A percentile compares a stretch with the other conserved stretches of the same genome.
phyloP scores from a whole-genome alignment of 352 stramenopile genomes.

The Vaucheria bursata region DNA sequence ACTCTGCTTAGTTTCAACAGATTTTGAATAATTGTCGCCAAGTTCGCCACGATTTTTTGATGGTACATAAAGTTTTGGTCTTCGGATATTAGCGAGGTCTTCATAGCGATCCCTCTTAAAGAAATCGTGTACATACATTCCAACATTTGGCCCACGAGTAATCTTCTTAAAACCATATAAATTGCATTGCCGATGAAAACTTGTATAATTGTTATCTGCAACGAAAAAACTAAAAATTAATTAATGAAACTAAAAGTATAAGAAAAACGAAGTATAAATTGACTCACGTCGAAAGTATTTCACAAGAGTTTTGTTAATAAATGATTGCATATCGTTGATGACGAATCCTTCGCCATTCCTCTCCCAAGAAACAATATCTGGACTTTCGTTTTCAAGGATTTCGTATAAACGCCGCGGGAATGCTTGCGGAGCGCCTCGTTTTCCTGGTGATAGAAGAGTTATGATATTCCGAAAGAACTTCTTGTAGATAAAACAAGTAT shows the following conservation, averaged over 20 bases:
- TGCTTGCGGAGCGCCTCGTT: conserved; percentile 11
- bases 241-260: background rate
- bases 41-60: too few species aligned
- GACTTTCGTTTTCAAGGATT: conserved; percentile 33
- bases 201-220: conserved; percentile 14
- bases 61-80: too few species aligned
- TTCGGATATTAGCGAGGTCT: too few species aligned
- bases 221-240: conserved; percentile 15
- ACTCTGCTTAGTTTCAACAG: too few species aligned
- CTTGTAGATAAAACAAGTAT: too few species aligned
- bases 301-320: background rate
- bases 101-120: too few species aligned
- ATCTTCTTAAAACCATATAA: conserved; percentile 10
- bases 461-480: too few species aligned
- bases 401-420: conserved; percentile 42
- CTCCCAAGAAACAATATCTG: conserved; percentile 29
- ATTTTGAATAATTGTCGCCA: too few species aligned
- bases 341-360: conserved; percentile 30
- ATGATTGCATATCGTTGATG: conserved; percentile 10
- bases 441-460: too few species aligned
- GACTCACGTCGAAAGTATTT: background rate
- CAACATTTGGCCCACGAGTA: background rate
- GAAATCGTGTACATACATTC: too few species aligned
- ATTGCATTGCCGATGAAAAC: background rate
- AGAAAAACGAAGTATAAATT: background rate